A percentile compares a stretch with the other conserved stretches of the same genome.
Evolutionary conservation across 83 land plant species (phyloP).

Genomic region (Picea abies): DNA sequence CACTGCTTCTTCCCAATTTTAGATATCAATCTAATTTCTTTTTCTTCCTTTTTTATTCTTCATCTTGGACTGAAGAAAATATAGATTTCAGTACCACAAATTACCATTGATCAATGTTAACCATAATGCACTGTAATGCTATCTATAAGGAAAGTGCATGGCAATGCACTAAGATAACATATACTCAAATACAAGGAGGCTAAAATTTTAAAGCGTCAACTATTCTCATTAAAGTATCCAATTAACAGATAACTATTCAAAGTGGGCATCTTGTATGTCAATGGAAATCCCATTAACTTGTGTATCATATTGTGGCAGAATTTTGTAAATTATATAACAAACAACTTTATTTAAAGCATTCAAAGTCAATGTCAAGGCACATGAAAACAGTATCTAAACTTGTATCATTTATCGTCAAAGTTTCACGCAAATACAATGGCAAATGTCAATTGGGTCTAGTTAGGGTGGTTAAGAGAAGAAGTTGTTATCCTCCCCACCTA

Average conservation of each 20-base stretch:
- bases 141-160: too few species aligned
- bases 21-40: conserved; percentile 2
- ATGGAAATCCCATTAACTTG: background rate
- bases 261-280: background rate
- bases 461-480: too few species aligned
- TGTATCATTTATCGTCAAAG: too few species aligned
- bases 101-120: background rate
- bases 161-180: background rate
- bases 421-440: too few species aligned
- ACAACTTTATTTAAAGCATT: too few species aligned
- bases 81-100: background rate
- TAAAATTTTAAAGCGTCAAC: background rate
- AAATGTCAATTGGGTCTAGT: too few species aligned
- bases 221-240: background rate
- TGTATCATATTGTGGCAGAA: background rate
- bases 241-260: background rate
- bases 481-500: too few species aligned
- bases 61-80: background rate
- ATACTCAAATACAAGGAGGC: background rate
- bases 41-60: background rate
- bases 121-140: background rate
- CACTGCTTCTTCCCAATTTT: background rate
- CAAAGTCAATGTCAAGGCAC: too few species aligned
- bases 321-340: background rate
- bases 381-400: too few species aligned